A percentile compares a stretch with the other conserved stretches of the same genome.
Conservation (phyloP, 257 asterid genomes). For the Przewalskia tangutica region DNA sequence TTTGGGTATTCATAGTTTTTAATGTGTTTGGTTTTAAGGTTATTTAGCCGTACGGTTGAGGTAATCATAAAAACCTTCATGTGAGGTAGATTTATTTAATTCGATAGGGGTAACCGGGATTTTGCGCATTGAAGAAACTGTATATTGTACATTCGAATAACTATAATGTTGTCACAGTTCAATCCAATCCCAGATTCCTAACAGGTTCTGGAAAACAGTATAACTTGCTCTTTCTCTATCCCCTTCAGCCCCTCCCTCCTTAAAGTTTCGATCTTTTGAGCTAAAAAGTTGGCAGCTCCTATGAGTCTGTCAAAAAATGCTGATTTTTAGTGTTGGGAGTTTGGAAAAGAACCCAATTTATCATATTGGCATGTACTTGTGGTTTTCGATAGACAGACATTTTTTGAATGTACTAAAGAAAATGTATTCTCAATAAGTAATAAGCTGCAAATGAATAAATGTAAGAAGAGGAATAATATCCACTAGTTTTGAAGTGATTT, state of each 20-base stretch:
- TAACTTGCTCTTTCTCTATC: too few species aligned
- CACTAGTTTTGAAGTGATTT: background rate
- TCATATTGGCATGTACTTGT: background rate
- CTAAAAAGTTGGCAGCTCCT: background rate
- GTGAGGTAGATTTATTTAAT: background rate
- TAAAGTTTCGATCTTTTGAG: background rate
- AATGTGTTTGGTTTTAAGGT: background rate
- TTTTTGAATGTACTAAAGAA: background rate
- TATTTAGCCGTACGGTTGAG: too few species aligned
- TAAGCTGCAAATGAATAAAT: background rate
- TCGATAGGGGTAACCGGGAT: background rate
- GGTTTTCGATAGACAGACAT: background rate
- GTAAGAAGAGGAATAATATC: background rate
- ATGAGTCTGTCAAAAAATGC: background rate
- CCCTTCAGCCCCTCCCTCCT: background rate
- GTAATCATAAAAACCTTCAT: too few species aligned
- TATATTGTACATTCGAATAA: too few species aligned
- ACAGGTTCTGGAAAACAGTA: too few species aligned
- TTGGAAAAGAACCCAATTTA: background rate
- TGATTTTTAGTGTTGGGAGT: background rate
- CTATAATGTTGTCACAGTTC: too few species aligned
- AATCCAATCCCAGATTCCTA: too few species aligned
- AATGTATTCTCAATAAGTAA: background rate
- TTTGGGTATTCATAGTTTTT: background rate
- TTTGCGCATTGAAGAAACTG: background rate